Base-by-base conservation (phyloP, 371 early-diverging fungal species). In the Apophysomyces trapeziformis region DNA sequence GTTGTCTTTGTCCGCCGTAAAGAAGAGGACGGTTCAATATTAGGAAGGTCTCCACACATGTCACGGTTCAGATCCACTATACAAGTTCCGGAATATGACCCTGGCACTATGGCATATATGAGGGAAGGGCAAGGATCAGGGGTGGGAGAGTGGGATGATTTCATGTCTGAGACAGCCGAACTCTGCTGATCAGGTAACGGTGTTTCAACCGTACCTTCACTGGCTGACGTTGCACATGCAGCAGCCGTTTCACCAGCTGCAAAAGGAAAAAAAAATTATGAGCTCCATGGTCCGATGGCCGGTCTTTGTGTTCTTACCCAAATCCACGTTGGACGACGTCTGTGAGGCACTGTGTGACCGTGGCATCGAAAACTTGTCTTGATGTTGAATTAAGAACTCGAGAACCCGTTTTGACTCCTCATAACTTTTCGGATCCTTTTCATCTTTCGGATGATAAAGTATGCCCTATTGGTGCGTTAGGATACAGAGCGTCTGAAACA, bases 371-470 rank as follows among this genome's bases (percentile, higher is more conserved):
- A 83, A 71, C 9, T 71, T 73, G 38, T 73, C 74, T 64, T 85
- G 85, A 63, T 82, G 64, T 56, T 79, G 73, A 54, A 85, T 80
- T 4, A 87, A 56, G 47, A 82, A 85, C 39, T 79, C 82, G 4
- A 87, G 58, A 37, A 87, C 87, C 9, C 69, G 64, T 21, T 80
- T 78, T 5, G 83, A 82, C 11, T 73, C 73, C 64, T 82, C 79
- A 61, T 84, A 87, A 56, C 82, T 72, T 43, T 74, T 77, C n/a
- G 87, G 87, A 3, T 75, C 75, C 77, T 82, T 70, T 54, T 76
- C 72, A 57, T 86, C 81, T 57, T 74, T 66, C 16, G 84, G 84
- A 58, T 81, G 83, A 1, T 75, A 79, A 1, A 86, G 66, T 16
- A 84, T 78, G 26, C 82, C 79, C 37, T 71, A 65, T 13, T 12